Evolutionary conservation across 768 basidiomycete genomes (phyloP), one percentile per base, ranked within the genome.

Genomic region (Leccinum barrowsii): DNA sequence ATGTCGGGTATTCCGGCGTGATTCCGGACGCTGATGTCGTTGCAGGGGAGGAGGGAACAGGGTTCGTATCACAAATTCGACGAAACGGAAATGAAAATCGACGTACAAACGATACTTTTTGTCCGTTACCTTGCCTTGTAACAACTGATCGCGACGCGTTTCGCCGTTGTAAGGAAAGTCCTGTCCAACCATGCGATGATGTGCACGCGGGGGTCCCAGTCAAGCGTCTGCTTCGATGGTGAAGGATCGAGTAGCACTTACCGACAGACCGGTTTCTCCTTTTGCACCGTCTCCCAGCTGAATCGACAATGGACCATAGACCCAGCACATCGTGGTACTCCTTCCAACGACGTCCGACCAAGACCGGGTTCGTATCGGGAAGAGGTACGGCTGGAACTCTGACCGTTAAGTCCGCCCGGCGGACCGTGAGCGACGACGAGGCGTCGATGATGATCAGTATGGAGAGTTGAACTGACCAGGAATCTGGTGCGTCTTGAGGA

Each of bases 161-260:
- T 83, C 82, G 32, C 81, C 81, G 62, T 83, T 83, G 64, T 82
- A 82, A 8, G 82, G 82, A 64, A 83, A 84, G 64, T 82, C 78
- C 62, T 63, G 11, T 11, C 7, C 34, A 50, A 40, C 4, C 11
- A 22, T 13, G 8, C 40, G 8, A 42, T 26, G 24, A 22, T 22
- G 22, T 10, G 15, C 35, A 37, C 13, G 15, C 5, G 35, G 6
- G 15, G 15, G 15, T 37, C 15, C 13, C 35, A 2, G 15, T 37
- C 35, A 37, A 37, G 13, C 4, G 35, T 17, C 7, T 37, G 35
- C 35, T 7, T 37, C 22, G 22, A 22, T 7, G 17, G 37, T 40
- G 0, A 5, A 40, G 37, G 17, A 40, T 4, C 37, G 7, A 4
- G 7, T 40, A 8, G 37, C 3, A 40, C 37, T 40, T 17, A 61